Evolutionary conservation across 129 eudicot genomes (phyloP), one percentile per base, ranked within the genome.

Genomic region (Chrysanthemum seticuspe): DNA sequence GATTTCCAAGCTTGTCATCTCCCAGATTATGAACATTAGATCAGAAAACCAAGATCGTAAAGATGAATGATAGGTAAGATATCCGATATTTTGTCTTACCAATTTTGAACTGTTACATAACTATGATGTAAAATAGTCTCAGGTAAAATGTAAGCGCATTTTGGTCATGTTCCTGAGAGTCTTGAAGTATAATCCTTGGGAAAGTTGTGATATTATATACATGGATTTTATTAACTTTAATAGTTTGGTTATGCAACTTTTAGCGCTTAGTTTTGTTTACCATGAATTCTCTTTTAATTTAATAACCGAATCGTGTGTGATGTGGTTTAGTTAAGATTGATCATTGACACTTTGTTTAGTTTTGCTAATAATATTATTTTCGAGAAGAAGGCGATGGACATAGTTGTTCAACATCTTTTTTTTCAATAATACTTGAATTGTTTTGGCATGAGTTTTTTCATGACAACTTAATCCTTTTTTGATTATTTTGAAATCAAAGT

Each of bases 1-100:
- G 85, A 87, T 93, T 55, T 93, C 98, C 53, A 93, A 90, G 87
- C 79, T 93, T 45, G 93, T 94, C 47, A 87, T 81, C 15, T 87
- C 98, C 16, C 99, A 90, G 78, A 84, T 94, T 65, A 50, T 94
- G 72, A 88, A 88, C 82, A 73, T 90, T 36, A 96, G 85, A 74
- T 44, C 96, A 1, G 92, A 84, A 10, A 45, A 61, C 29, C 88
- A 81, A 78, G 83, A 78, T 54, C 77, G 25, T 1, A 18, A 78
- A 60, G 75, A 75, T 79, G 54, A 70, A 60, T 81, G 70, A 75
- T 73, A 62, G 55, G 23, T 62, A 62, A 18, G 67, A 69, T 40
- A 48, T 72, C 25, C 25, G 27, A 15, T 53, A 57, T 23, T 69
- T 59, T 19, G 7, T 66, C 68, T 72, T 62, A 40, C 54, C 75